Conservation (phyloP, 257 asterid genomes). For the Petunia secreta region DNA sequence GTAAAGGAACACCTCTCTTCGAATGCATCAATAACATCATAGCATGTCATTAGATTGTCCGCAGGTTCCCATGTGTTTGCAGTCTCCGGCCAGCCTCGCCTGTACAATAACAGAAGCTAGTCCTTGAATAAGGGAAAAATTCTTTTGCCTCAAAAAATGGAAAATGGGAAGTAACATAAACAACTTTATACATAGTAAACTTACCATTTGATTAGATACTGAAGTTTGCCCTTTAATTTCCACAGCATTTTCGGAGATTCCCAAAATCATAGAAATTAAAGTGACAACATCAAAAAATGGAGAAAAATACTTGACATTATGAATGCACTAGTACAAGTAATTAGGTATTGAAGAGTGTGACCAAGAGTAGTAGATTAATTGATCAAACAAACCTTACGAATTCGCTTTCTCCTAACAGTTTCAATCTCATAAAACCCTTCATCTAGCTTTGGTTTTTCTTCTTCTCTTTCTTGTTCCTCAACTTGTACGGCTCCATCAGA, state of each 20-base stretch:
- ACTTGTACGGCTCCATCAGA: constrained; percentile 1
- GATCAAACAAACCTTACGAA: constrained; percentile 33
- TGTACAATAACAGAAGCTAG: constrained; percentile 32
- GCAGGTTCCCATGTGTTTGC: constrained; percentile 92
- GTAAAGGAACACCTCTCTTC: constrained; percentile 70
- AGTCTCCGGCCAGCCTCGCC: constrained; percentile 92
- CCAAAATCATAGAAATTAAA: constrained; percentile 31
- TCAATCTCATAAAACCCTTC: constrained; percentile 45
- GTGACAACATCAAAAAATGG: constrained; percentile 19
- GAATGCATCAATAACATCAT: constrained; percentile 69
- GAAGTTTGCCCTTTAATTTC: constrained; percentile 69
- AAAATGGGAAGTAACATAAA: constrained; percentile 4
- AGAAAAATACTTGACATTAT: background rate
- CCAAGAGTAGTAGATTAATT: background rate
- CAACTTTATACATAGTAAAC: constrained; percentile 20
- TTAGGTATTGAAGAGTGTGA: no score
- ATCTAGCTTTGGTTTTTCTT: constrained; percentile 32
- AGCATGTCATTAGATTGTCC: constrained; percentile 60
- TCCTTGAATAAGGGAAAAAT: background rate
- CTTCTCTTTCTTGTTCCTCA: constrained; percentile 16
- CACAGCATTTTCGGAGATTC: constrained; percentile 45
- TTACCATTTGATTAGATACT: constrained; percentile 52
- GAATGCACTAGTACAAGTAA: no score
- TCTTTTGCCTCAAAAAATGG: background rate
- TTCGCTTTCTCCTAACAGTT: constrained; percentile 34